Evolutionary conservation across 108 stramenopile species (phyloP), one percentile per base, ranked within the genome.

Genomic region (Chaetoceros tenuissimus): DNA sequence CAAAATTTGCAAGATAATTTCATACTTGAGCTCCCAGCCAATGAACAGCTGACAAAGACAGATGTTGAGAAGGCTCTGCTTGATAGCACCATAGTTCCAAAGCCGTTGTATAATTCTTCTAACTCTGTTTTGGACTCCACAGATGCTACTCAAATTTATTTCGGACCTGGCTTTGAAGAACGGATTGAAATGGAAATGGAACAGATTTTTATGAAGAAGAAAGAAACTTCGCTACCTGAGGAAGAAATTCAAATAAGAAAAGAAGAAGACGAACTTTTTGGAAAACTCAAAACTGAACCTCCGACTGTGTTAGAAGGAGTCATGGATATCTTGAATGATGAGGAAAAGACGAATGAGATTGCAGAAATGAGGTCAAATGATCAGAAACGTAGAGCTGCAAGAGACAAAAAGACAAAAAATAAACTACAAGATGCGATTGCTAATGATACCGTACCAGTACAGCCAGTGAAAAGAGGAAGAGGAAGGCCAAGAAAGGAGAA

Each of bases 131-230:
- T 56, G 24, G 56, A 50, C n/a, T 51, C 53, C 47, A 49, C 63
- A 18, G 51, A 69, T n/a, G 62, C 77, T 47, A 63, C 79, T 29
- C 89, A 90, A 52, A 59, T 86, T 1, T 90, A 90, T 48, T 90
- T 90, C 71, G 89, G 89, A 53, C 89, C 89, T 44, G 85, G 85
- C 8, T 90, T 86, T 69, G 89, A 90, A 65, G 77, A 79, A 24
- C 68, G 89, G 19, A 54, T 90, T 62, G 89, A 90, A 67, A 51
- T 87, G 66, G 89, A 90, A 68, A 55, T 90, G 57, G 85, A 86
- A 51, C 81, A 84, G 78, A 77, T 52, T 70, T 77, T 82, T 20
- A 13, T 3, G 31, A 28, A 16, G 24, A 17, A 16, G 10, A 48
- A 59, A 20, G 22, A 31, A 25, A 54, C 2, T 45, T 21, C 24